Conservation (phyloP, 805 yeast genomes). For the Spathaspora girioi region DNA sequence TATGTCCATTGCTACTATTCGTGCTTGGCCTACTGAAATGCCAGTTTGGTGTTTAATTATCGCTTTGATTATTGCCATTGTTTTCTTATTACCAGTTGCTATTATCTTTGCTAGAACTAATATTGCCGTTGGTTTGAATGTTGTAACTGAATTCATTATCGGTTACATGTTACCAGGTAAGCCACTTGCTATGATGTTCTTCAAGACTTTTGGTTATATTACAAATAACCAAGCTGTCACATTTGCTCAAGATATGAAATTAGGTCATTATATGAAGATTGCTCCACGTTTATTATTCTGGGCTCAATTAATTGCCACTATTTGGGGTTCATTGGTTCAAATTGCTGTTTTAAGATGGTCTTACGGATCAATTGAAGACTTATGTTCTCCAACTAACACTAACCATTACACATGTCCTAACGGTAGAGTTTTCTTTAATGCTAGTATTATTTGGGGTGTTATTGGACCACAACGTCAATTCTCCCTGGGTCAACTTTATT, state of each 20-base stretch:
- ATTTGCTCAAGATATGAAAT: slow-evolving; percentile 45
- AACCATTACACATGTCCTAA: slow-evolving; percentile 37
- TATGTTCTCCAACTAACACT: slow-evolving; percentile 28
- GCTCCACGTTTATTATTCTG: slow-evolving; percentile 37
- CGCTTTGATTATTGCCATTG: slow-evolving; percentile 35
- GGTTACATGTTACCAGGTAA: slow-evolving; percentile 47
- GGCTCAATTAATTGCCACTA: slow-evolving; percentile 42
- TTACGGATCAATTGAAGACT: slow-evolving; percentile 29
- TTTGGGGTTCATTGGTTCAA: slow-evolving; percentile 40
- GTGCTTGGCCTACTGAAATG: slow-evolving; percentile 40
- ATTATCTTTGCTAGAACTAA: slow-evolving; percentile 19
- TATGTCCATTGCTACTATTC: slow-evolving; percentile 33
- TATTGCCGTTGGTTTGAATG: slow-evolving; percentile 39
- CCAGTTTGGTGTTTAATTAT: slow-evolving; percentile 40
- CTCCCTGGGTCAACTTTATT: slow-evolving; percentile 19
- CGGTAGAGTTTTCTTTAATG: slow-evolving; percentile 40
- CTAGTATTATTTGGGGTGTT: slow-evolving; percentile 42
- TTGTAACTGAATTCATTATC: slow-evolving; percentile 39
- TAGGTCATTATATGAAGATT: slow-evolving; percentile 43
- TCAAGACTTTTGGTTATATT: slow-evolving; percentile 47
- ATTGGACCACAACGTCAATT: slow-evolving; percentile 26
- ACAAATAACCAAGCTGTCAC: slow-evolving; percentile 47
- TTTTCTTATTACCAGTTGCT: slow-evolving; percentile 40
- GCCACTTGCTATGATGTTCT: slow-evolving; percentile 46
- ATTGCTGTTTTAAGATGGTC: slow-evolving; percentile 41